A percentile compares a stretch with the other conserved stretches of the same genome.
Conservation (phyloP, 257 asterid genomes). For the Ligustrum vulgare region DNA sequence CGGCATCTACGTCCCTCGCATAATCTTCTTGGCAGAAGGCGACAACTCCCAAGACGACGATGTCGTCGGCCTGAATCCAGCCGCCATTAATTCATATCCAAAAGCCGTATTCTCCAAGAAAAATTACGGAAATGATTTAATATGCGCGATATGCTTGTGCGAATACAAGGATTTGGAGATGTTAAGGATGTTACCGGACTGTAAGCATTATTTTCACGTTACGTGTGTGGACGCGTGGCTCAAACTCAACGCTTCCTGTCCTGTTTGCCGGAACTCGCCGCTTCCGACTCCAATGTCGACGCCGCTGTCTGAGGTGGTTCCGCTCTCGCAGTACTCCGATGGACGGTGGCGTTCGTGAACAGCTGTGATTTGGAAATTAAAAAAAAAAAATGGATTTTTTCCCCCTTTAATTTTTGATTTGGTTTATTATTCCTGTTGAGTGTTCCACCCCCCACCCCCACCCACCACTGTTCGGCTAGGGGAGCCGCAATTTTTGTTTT, state of each 20-base stretch:
- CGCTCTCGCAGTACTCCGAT: constrained; percentile 47
- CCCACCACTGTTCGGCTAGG: too few species aligned
- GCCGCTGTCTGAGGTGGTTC: constrained; percentile 81
- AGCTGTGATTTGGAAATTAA: neutral
- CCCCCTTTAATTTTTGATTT: neutral
- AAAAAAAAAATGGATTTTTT: neutral
- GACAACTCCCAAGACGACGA: constrained; percentile 53
- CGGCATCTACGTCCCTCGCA: constrained; percentile 77
- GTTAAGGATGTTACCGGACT: constrained; percentile 91
- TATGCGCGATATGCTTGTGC: constrained; percentile 79
- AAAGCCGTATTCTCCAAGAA: constrained; percentile 57
- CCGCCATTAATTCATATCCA: constrained; percentile 76
- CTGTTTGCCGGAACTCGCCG: constrained; percentile 89
- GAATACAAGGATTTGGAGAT: constrained; percentile 83
- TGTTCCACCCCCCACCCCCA: too few species aligned
- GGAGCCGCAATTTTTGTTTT: too few species aligned
- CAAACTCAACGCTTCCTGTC: constrained; percentile 82
- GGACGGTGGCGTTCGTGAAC: neutral
- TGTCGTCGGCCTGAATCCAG: constrained; percentile 69
- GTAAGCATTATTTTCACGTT: constrained; percentile 81
- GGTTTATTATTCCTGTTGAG: neutral
- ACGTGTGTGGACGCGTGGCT: constrained; percentile 93
- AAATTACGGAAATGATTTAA: constrained; percentile 47
- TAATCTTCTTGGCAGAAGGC: constrained; percentile 75
- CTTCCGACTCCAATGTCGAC: constrained; percentile 64